A percentile compares a stretch with the other conserved stretches of the same genome.
Conservation (phyloP, 345 rosid species). For the Lepidium sativum region DNA sequence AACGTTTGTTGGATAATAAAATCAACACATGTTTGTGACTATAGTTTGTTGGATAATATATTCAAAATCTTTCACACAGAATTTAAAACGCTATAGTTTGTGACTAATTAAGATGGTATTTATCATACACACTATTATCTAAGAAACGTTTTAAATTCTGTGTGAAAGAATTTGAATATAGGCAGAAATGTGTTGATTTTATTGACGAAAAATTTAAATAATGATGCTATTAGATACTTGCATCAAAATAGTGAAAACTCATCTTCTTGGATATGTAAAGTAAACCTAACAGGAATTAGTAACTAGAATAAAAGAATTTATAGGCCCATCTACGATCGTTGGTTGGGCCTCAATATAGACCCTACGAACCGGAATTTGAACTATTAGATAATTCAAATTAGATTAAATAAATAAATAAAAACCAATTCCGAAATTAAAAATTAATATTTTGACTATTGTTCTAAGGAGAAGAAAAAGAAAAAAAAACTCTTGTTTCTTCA, state of each 20-base stretch:
- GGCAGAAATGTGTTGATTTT: no score
- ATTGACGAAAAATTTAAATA: no score
- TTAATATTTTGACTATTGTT: background rate
- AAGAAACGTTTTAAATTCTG: no score
- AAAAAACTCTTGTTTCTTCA: conserved; percentile 33
- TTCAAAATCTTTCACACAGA: no score
- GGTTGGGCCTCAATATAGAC: background rate
- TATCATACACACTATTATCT: no score
- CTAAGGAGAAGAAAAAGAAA: background rate
- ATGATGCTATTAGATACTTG: background rate
- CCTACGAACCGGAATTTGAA: background rate
- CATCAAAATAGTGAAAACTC: background rate
- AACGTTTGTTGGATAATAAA: no score
- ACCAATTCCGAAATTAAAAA: background rate
- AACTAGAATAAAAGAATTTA: background rate
- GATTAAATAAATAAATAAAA: background rate
- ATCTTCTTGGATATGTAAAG: background rate
- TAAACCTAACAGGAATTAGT: no score
- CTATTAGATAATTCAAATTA: background rate
- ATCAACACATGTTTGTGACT: no score
- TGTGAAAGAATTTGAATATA: no score
- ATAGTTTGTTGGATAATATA: no score
- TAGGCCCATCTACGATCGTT: background rate
- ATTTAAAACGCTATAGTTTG: no score
- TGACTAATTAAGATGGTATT: no score